Conservation (phyloP, 352 stramenopile species). For the Pythium apleroticum region DNA sequence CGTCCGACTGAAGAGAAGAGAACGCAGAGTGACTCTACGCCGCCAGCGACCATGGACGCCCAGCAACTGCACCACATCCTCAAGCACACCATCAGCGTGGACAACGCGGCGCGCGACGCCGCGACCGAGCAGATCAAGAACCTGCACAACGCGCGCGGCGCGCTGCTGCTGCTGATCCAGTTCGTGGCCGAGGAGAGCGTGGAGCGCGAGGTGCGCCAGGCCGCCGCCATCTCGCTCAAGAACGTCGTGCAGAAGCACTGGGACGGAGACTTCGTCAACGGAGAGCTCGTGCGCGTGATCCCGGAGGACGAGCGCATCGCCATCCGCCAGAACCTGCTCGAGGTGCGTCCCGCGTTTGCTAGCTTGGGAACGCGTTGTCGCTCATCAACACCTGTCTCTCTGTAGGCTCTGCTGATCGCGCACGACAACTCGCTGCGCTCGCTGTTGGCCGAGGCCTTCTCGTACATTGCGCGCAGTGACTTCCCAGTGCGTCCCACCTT, state of each 20-base stretch:
- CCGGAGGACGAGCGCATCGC: conserved; percentile 65
- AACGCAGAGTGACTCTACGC: conserved; percentile 2
- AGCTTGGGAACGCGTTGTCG: no score
- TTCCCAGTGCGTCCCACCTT: conserved; percentile 77
- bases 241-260: conserved; percentile 96
- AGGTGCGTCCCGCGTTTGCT: conserved; percentile 22
- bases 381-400: background rate
- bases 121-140: conserved; percentile 74
- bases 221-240: conserved; percentile 94
- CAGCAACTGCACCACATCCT: conserved; percentile 88
- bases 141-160: conserved; percentile 71
- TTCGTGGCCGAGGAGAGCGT: conserved; percentile 72
- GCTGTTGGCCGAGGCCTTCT: conserved; percentile 94
- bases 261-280: conserved; percentile 82
- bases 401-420: conserved; percentile 71
- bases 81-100: conserved; percentile 84
- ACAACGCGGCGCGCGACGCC: conserved; percentile 67
- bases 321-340: conserved; percentile 71
- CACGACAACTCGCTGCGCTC: conserved; percentile 89
- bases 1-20: background rate
- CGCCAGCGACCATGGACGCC: conserved; percentile 70
- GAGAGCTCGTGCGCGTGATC: conserved; percentile 69
- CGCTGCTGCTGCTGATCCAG: conserved; percentile 80
- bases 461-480: conserved; percentile 93
- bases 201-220: conserved; percentile 88